These are phyloP conservation scores for Collybia mongolica DNA, from an alignment of 768 basidiomycete species.

Conservation along the genomic window DNA sequence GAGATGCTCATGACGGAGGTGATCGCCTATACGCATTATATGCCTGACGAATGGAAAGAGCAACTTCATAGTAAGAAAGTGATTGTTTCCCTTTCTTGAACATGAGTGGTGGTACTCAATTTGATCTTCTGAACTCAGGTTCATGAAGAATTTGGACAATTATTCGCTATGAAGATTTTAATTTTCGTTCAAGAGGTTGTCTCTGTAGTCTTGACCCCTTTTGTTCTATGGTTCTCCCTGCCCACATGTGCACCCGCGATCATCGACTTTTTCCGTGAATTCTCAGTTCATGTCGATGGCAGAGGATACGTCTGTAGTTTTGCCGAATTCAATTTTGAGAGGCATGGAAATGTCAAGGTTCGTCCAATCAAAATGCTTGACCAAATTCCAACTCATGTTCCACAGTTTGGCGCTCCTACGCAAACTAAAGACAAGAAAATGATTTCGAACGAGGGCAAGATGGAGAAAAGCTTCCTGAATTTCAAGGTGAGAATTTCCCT, in stretches of 20 bases:
- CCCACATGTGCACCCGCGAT: constrained; percentile 88
- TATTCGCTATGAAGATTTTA: constrained; percentile 91
- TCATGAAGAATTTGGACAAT: constrained; percentile 85
- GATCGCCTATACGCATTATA: constrained; percentile 91
- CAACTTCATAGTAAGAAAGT: constrained; percentile 89
- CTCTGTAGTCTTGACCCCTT: constrained; percentile 91
- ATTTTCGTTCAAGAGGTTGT: constrained; percentile 87
- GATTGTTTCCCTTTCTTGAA: constrained; percentile 9
- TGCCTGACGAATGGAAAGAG: constrained; percentile 91
- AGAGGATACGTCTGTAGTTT: constrained; percentile 97
- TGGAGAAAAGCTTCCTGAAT: constrained; percentile 97
- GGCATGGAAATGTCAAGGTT: constrained; percentile 90
- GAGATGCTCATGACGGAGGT: constrained; percentile 92
- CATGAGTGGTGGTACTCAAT: background rate
- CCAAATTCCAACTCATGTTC: background rate
- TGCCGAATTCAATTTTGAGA: constrained; percentile 96
- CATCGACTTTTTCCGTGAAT: constrained; percentile 98
- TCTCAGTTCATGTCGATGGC: constrained; percentile 94
- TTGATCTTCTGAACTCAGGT: constrained; percentile 47
- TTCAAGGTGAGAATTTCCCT: constrained; percentile 61
- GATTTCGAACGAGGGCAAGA: constrained; percentile 91
- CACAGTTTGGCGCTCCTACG: constrained; percentile 83
- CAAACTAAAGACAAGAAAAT: constrained; percentile 67
- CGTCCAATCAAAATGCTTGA: constrained; percentile 12
- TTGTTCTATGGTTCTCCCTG: constrained; percentile 91